phyloP scores from a whole-genome alignment of 768 basidiomycete species.

The Auricularia sp. region DNA sequence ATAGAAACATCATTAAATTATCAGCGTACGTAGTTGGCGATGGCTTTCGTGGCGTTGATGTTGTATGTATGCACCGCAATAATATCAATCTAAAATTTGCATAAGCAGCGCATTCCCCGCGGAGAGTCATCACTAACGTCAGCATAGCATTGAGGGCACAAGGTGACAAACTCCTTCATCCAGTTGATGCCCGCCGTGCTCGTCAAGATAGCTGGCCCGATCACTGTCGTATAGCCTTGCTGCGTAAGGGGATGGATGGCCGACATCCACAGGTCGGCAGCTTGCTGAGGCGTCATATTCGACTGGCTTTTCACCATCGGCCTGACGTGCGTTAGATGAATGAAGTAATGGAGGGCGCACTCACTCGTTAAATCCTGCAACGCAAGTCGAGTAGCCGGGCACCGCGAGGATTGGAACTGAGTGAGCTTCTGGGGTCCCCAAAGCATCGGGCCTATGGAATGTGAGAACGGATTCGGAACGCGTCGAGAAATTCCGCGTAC shows the following conservation, averaged over 20 bases:
- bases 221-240: conserved; percentile 41
- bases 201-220: conserved; percentile 60
- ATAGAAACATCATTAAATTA: not conserved
- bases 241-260: conserved; percentile 48
- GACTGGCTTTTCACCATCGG: conserved; percentile 58
- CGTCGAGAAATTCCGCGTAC: not conserved
- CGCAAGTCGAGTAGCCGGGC: conserved; percentile 39
- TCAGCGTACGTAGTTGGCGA: conserved; percentile 32
- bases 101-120: not conserved
- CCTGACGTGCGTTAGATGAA: conserved; percentile 28
- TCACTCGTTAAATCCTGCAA: conserved; percentile 68
- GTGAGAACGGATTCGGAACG: no score
- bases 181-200: conserved; percentile 48
- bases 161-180: conserved; percentile 48
- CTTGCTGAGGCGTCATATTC: conserved; percentile 43
- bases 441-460: conserved; percentile 42
- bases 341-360: conserved; percentile 11
- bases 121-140: not conserved
- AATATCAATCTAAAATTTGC: conserved; percentile 35
- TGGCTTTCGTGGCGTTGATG: conserved; percentile 35
- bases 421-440: conserved; percentile 50
- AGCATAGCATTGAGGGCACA: conserved; percentile 29
- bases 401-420: conserved; percentile 40
- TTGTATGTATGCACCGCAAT: conserved; percentile 66
- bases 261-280: conserved; percentile 45